Percentiles rank a stretch among this genome's conserved stretches.
These are phyloP conservation scores for Jackrogersella minutella DNA, from an alignment of 495 filamentous ascomycete genomes.

Conservation along the genomic window DNA sequence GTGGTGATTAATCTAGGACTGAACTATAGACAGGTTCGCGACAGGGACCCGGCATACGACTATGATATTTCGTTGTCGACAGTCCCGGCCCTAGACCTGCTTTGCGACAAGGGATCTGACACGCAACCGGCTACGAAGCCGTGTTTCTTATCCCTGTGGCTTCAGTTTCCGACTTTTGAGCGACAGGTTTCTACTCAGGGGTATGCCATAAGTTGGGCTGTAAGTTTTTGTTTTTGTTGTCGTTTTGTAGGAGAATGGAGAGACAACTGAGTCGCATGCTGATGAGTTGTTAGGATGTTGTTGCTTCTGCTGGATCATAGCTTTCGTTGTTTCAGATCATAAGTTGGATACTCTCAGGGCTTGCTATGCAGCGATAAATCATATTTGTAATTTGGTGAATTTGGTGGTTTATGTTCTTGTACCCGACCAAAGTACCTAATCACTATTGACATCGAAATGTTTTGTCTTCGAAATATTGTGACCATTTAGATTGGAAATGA, in stretches of 20 bases:
- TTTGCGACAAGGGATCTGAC: neutral
- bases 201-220: neutral
- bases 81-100: neutral
- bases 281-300: constrained; percentile 2
- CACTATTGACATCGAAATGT: too few relatives aligned
- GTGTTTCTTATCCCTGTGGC: neutral
- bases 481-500: too few relatives aligned
- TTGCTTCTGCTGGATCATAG: constrained; percentile 6
- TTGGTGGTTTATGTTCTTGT: too few relatives aligned
- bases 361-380: neutral
- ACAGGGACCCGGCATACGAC: neutral
- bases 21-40: constrained; percentile 2
- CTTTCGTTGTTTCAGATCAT: constrained; percentile 4
- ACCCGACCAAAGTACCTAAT: too few relatives aligned
- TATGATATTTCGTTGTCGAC: constrained; percentile 1
- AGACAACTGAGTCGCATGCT: neutral
- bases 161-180: constrained; percentile 2
- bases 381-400: too few relatives aligned
- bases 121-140: neutral
- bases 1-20: neutral
- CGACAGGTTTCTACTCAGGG: constrained; percentile 3
- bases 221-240: neutral
- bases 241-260: neutral
- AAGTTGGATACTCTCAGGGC: constrained; percentile 2
- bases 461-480: too few relatives aligned